A percentile compares a stretch with the other conserved stretches of the same genome.
Evolutionary conservation across 108 stramenopile genomes (phyloP).

Genomic region (Chaetoceros muelleri): DNA sequence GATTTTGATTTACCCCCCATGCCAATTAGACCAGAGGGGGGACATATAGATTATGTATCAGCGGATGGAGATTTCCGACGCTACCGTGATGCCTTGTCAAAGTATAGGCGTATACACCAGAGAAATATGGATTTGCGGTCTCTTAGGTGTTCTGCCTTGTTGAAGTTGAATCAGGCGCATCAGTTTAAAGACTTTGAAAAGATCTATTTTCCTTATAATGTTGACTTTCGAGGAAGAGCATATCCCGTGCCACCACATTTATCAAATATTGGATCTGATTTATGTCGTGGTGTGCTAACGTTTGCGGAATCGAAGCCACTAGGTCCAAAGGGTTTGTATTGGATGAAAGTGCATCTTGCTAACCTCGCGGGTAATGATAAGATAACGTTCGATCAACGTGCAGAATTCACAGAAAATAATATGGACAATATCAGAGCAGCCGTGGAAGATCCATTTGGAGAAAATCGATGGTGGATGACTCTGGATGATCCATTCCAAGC

Average conservation of each 20-base stretch:
- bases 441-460: constrained; percentile 77
- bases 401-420: constrained; percentile 76
- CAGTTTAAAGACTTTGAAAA: constrained; percentile 75
- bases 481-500: constrained; percentile 98
- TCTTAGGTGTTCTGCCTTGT: constrained; percentile 72
- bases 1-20: constrained; percentile 66
- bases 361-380: constrained; percentile 92
- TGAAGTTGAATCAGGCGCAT: constrained; percentile 83
- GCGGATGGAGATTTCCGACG: constrained; percentile 28
- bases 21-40: constrained; percentile 27
- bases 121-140: constrained; percentile 76
- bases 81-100: constrained; percentile 43
- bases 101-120: constrained; percentile 48
- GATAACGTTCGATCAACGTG: constrained; percentile 92
- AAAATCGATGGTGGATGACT: constrained; percentile 86
- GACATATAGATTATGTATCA: constrained; percentile 16
- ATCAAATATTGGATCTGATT: constrained; percentile 94
- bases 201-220: constrained; percentile 98
- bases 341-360: constrained; percentile 96
- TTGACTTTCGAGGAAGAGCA: constrained; percentile 98
- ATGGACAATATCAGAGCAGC: constrained; percentile 77
- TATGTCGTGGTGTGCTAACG: constrained; percentile 88
- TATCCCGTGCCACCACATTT: constrained; percentile 98
- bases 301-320: constrained; percentile 89
- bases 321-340: constrained; percentile 83